Conservation (phyloP, 2,329 filamentous ascomycete genomes). For the Decorospora gaudefroyi region DNA sequence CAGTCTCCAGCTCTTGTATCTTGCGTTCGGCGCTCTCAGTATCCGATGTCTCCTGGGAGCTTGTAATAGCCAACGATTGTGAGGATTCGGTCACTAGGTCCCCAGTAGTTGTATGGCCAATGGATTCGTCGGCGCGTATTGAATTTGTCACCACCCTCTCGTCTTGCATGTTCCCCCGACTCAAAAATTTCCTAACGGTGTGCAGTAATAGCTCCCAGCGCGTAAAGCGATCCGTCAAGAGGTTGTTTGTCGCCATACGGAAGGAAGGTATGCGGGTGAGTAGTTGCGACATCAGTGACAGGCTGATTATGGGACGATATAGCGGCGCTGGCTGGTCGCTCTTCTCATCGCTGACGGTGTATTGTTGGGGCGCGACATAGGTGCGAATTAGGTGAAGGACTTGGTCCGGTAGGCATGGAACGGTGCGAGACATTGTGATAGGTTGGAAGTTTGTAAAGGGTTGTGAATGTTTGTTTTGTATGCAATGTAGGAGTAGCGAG, state of each 20-base stretch:
- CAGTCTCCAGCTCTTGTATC: no score
- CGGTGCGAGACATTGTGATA: conserved; percentile 1
- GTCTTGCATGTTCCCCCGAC: no score
- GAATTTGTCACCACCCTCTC: no score
- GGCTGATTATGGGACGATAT: conserved; percentile 11
- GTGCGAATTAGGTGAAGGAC: conserved; percentile 11
- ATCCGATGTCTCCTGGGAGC: not conserved
- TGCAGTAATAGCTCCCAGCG: conserved; percentile 12
- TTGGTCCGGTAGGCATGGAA: conserved; percentile 9
- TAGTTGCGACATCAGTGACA: conserved; percentile 9
- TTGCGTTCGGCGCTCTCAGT: not conserved
- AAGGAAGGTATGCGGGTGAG: conserved; percentile 10
- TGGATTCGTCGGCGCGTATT: no score
- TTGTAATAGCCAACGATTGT: no score
- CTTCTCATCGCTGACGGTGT: conserved; percentile 8
- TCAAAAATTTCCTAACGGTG: no score
- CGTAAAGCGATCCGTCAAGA: not conserved
- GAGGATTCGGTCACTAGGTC: no score
- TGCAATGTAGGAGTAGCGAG: not conserved
- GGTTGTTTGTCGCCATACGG: conserved; percentile 12
- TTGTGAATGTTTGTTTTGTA: not conserved
- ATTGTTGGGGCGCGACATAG: conserved; percentile 9
- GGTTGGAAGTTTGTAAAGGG: no score
- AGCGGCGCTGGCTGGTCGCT: conserved; percentile 8
- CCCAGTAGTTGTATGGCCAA: no score